phyloP scores from a whole-genome alignment of 495 filamentous ascomycete species.

The Aspergillus leporis region DNA sequence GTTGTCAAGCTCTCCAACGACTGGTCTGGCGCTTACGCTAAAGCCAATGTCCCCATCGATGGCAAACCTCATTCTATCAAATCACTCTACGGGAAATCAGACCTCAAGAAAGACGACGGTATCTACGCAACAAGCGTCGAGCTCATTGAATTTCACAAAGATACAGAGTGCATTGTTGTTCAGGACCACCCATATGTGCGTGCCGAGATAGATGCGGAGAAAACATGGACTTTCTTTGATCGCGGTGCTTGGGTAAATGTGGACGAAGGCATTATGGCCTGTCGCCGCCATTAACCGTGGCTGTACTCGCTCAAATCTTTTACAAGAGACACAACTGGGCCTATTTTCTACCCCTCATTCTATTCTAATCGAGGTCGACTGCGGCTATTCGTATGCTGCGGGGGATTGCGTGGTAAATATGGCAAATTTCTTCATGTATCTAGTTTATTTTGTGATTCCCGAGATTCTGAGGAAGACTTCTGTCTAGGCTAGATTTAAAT shows the following conservation, averaged over 20 bases:
- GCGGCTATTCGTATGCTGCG: too few species aligned
- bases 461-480: too few species aligned
- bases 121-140: conserved; percentile 2
- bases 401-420: too few species aligned
- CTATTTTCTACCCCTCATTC: too few species aligned
- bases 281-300: not conserved
- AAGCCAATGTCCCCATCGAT: not conserved
- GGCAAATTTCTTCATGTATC: too few species aligned
- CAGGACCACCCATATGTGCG: not conserved
- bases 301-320: not conserved
- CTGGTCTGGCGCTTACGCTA: not conserved
- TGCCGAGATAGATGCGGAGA: not conserved
- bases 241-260: conserved; percentile 1
- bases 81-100: not conserved
- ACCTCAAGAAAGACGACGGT: not conserved
- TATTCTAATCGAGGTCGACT: too few species aligned
- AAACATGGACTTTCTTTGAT: conserved; percentile 1
- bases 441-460: too few species aligned
- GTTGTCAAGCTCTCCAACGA: conserved; percentile 1
- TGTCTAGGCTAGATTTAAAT: too few species aligned
- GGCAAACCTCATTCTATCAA: not conserved
- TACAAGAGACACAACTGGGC: too few species aligned
- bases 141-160: not conserved
- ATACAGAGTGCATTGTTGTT: not conserved
- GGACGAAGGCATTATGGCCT: not conserved